Evolutionary conservation across 2,329 filamentous ascomycete species (phyloP), one percentile per base, ranked within the genome.

Genomic region (Xylaria sp.): DNA sequence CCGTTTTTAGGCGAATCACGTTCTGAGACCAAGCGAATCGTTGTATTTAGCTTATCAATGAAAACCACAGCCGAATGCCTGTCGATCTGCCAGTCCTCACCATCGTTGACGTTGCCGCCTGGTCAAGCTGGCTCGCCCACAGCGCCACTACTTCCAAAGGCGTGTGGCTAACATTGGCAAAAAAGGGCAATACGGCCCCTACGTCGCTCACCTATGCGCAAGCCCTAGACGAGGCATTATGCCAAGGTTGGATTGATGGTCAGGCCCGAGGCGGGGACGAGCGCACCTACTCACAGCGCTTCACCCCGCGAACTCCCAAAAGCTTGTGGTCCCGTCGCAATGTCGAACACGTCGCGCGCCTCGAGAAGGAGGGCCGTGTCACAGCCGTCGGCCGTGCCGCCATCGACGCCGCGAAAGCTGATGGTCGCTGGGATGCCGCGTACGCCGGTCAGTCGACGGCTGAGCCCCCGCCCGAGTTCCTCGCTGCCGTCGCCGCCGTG

Each of bases 191-290:
- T 2, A 69, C 58, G 1, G 11, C 22, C 0, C 73, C 73, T 1
- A 77, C 74, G 3, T 72, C 73, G 4, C 70, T 77, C 29, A 75
- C 73, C 1, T 77, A 77, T 45, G 68, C 70, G 5, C 71, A 88
- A 73, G 87, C 87, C 0, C 80, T 89, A 20, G 84, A 89, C 72
- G 76, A 80, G 38, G 86, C 87, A 0, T 79, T 90, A 6, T 89
- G 87, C 73, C 85, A 84, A 72, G 87, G 88, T 47, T 90, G 87
- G 87, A 90, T 89, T 63, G 87, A 90, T 73, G 86, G 87, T 0
- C 86, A 87, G 71, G 81, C 81, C 1, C 78, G 78, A 20, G 38
- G 60, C 2, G 74, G 80, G 53, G 83, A 88, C 68, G 80, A 79
- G 0, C 71, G 76, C 2, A 82, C 81, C 70, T 89, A 85, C 74